A percentile compares a stretch with the other conserved stretches of the same genome.
These are phyloP conservation scores for Xylariales sp. DNA, from an alignment of 2,329 filamentous ascomycete species.

Conservation along the genomic window DNA sequence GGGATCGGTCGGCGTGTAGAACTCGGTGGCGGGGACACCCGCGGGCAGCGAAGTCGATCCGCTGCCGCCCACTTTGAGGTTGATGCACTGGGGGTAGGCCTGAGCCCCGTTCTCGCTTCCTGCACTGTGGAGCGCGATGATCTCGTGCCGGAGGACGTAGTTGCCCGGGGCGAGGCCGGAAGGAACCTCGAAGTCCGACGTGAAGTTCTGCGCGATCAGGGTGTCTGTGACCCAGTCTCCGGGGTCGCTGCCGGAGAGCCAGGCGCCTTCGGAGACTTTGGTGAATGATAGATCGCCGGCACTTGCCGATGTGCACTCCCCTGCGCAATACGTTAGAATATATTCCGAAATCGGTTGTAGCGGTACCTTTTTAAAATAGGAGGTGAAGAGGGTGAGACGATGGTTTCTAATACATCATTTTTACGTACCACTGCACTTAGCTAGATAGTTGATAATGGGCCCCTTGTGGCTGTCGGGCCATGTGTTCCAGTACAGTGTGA, in stretches of 20 bases:
- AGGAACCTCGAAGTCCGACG: constrained; percentile 58
- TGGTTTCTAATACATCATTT: neutral
- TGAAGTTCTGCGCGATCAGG: constrained; percentile 61
- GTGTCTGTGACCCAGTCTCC: constrained; percentile 53
- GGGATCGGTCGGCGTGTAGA: constrained; percentile 65
- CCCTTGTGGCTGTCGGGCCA: constrained; percentile 53
- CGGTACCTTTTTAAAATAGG: neutral
- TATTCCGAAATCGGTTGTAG: neutral
- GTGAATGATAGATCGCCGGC: constrained; percentile 47
- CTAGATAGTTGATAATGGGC: constrained; percentile 53
- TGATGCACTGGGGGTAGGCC: constrained; percentile 65
- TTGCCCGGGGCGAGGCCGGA: constrained; percentile 56
- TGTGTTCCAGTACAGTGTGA: constrained; percentile 50
- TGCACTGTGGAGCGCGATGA: constrained; percentile 61
- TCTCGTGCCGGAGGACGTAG: constrained; percentile 63
- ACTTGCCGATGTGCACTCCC: constrained; percentile 48
- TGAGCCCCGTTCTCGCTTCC: constrained; percentile 57
- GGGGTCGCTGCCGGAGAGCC: constrained; percentile 46
- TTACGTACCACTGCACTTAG: constrained; percentile 46
- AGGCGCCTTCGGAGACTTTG: constrained; percentile 46
- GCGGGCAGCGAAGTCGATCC: constrained; percentile 58
- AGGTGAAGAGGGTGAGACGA: no score
- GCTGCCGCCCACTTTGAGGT: constrained; percentile 64
- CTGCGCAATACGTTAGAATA: constrained; percentile 36
- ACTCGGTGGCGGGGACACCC: constrained; percentile 61